A percentile compares a stretch with the other conserved stretches of the same genome.
phyloP scores from a whole-genome alignment of 1,284 basidiomycete species.

The Rhodotorula glutinis region DNA sequence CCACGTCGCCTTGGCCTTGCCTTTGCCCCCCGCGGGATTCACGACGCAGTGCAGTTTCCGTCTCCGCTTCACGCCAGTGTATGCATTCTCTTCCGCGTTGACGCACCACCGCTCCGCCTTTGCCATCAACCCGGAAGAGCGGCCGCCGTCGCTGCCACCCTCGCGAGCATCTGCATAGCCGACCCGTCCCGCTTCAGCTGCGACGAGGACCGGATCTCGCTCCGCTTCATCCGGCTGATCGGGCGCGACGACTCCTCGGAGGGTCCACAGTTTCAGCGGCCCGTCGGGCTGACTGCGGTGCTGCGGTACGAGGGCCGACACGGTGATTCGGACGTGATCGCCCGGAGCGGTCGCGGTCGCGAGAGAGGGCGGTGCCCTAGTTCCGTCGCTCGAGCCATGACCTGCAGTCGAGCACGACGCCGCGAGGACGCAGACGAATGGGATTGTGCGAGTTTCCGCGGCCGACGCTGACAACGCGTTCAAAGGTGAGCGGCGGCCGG shows the following conservation, averaged over 20 bases:
- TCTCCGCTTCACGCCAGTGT: slow-evolving; percentile 12
- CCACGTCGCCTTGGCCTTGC: slow-evolving; percentile 64
- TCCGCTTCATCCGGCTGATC: not conserved
- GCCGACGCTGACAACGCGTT: slow-evolving; percentile 4
- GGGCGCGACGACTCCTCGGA: not conserved
- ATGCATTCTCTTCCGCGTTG: slow-evolving; percentile 7
- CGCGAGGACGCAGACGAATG: slow-evolving; percentile 24
- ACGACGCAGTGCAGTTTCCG: slow-evolving; percentile 60
- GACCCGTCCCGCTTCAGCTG: too few species aligned
- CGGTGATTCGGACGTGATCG: too few species aligned
- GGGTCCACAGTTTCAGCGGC: slow-evolving; percentile 4
- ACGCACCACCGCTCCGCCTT: slow-evolving; percentile 15
- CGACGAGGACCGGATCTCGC: not conserved
- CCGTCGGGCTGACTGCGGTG: not conserved
- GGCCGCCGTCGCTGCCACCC: too few species aligned
- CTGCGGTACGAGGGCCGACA: slow-evolving; percentile 17
- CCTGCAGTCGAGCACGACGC: not conserved
- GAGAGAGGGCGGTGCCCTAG: too few species aligned
- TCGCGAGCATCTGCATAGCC: too few species aligned
- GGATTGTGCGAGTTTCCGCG: slow-evolving; percentile 11
- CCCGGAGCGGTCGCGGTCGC: not conserved
- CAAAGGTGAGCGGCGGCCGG: too few species aligned
- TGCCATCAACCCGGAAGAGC: not conserved
- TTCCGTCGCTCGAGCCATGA: not conserved
- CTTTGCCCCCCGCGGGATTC: slow-evolving; percentile 84